Conservation (phyloP, 805 yeast genomes). For the Candida jianshihensis region DNA sequence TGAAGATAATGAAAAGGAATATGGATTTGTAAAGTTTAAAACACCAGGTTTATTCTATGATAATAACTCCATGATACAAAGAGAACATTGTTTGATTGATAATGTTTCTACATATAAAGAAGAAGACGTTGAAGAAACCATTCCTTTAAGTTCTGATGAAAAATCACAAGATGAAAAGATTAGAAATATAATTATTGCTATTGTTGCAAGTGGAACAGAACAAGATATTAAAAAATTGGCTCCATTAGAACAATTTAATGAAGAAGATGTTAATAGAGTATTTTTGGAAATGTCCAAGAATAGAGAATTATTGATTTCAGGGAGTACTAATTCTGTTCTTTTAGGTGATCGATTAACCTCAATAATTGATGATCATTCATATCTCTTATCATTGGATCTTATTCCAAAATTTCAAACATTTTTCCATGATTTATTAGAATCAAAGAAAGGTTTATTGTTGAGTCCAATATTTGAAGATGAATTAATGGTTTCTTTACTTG, state of each 20-base stretch:
- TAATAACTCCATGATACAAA: slow-evolving; percentile 62
- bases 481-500: slow-evolving; percentile 55
- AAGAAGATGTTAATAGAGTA: slow-evolving; percentile 41
- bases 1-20: slow-evolving; percentile 42
- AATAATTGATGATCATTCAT: slow-evolving; percentile 22
- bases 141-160: slow-evolving; percentile 9
- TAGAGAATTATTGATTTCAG: slow-evolving; percentile 44
- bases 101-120: slow-evolving; percentile 38
- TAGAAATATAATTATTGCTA: slow-evolving; percentile 28
- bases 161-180: slow-evolving; percentile 18
- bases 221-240: slow-evolving; percentile 23
- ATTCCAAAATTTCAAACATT: slow-evolving; percentile 41
- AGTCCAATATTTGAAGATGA: slow-evolving; percentile 52
- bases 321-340: slow-evolving; percentile 35
- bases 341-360: slow-evolving; percentile 22
- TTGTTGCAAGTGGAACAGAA: slow-evolving; percentile 23
- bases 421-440: slow-evolving; percentile 33
- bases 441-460: slow-evolving; percentile 47
- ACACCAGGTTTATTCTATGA: slow-evolving; percentile 36
- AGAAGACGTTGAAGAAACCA: slow-evolving; percentile 11
- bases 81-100: slow-evolving; percentile 47
- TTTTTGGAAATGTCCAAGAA: slow-evolving; percentile 39
- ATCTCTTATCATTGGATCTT: slow-evolving; percentile 31
- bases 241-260: slow-evolving; percentile 33
- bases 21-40: slow-evolving; percentile 31